Conservation (phyloP, 495 filamentous ascomycete species). For the Podospora conica region DNA sequence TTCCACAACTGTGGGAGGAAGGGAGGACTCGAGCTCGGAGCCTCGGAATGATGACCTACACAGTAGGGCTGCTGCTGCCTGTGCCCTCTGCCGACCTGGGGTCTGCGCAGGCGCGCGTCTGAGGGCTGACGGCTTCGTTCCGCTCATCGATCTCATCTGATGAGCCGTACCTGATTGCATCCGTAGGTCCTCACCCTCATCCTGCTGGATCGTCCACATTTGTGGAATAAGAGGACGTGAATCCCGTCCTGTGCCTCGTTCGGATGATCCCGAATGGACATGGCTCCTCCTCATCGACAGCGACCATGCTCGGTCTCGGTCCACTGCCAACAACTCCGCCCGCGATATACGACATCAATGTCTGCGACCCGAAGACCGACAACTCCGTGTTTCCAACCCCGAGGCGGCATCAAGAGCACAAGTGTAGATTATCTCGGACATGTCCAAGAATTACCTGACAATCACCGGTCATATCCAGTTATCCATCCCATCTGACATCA, state of each 20-base stretch:
- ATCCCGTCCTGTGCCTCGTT: background rate
- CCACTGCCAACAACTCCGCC: background rate
- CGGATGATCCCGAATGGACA: too few relatives aligned
- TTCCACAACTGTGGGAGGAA: background rate
- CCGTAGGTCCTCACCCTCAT: background rate
- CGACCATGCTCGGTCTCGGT: background rate
- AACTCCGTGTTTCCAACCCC: background rate
- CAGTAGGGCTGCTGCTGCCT: too few relatives aligned
- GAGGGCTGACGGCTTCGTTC: background rate
- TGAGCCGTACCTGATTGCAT: background rate
- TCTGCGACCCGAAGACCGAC: background rate
- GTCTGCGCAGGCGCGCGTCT: background rate
- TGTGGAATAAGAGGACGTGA: background rate
- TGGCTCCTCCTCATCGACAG: background rate
- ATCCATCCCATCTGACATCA: background rate
- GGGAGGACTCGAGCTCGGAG: too few relatives aligned
- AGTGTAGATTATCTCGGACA: background rate
- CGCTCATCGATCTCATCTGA: background rate
- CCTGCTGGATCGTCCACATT: background rate
- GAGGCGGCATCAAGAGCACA: background rate
- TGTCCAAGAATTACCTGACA: background rate
- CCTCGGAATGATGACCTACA: too few relatives aligned
- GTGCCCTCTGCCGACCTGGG: too few relatives aligned
- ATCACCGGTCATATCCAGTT: background rate
- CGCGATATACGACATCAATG: background rate